Conservation (phyloP, 2,329 filamentous ascomycete species). For the Trichoderma oligosporum region DNA sequence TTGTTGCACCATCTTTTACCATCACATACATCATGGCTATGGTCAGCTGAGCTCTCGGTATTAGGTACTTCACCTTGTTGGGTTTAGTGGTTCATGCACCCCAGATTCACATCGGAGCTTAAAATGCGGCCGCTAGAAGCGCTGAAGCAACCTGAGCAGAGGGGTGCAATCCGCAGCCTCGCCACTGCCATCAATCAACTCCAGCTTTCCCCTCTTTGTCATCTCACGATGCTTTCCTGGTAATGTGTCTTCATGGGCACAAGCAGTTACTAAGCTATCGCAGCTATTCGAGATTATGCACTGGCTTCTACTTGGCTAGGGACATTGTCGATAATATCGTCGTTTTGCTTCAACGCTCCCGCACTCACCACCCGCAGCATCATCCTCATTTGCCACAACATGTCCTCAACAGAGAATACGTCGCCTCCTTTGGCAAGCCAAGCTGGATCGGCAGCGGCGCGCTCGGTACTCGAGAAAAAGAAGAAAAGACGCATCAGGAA, state of each 20-base stretch:
- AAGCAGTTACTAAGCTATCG: not conserved
- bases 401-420: conserved; percentile 17
- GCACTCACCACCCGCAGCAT: not conserved
- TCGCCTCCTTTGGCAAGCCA: conserved; percentile 11
- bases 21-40: not conserved
- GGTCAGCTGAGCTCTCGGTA: conserved; percentile 3
- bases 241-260: not conserved
- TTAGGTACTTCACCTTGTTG: not conserved
- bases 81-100: conserved; percentile 14
- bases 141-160: conserved; percentile 11
- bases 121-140: conserved; percentile 12
- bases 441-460: not conserved
- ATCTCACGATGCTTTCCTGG: conserved; percentile 7
- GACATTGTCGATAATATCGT: not conserved
- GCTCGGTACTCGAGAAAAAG: not conserved
- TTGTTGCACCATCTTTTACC: no score
- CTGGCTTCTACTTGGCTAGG: not conserved
- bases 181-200: conserved; percentile 9
- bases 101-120: conserved; percentile 17
- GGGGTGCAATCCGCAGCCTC: not conserved
- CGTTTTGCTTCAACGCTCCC: not conserved
- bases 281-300: not conserved
- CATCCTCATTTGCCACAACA: not conserved
- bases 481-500: conserved; percentile 37
- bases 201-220: conserved; percentile 13